Conservation (phyloP, 2,329 filamentous ascomycete species). For the Drechslerella dactyloides region DNA sequence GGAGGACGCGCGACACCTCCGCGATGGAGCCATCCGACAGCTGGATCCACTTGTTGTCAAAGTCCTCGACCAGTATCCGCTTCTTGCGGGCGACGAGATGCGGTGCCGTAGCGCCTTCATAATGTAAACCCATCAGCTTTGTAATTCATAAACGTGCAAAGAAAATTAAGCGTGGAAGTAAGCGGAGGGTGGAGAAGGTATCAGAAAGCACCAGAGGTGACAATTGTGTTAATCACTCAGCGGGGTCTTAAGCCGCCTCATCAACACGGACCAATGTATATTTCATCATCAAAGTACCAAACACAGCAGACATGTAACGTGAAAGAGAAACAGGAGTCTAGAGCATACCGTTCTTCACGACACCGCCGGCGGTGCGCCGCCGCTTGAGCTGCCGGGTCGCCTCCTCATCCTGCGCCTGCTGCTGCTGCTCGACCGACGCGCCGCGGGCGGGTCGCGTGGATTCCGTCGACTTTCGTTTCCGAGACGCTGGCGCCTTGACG, state of each 20-base stretch:
- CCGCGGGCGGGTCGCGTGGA: slow-evolving; percentile 23
- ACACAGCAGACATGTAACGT: background rate
- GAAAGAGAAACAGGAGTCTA: slow-evolving; percentile 7
- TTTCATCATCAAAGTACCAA: slow-evolving; percentile 41
- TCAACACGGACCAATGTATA: slow-evolving; percentile 52
- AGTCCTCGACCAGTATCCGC: slow-evolving; percentile 38
- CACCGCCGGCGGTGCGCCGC: slow-evolving; percentile 22
- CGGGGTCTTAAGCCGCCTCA: slow-evolving; percentile 52
- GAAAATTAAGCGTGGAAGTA: slow-evolving; percentile 6
- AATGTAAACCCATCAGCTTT: slow-evolving; percentile 21
- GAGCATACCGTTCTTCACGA: slow-evolving; percentile 27
- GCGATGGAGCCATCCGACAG: slow-evolving; percentile 45
- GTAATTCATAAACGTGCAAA: background rate
- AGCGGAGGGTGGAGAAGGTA: slow-evolving; percentile 15
- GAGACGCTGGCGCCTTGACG: slow-evolving; percentile 12
- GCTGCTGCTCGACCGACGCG: slow-evolving; percentile 20
- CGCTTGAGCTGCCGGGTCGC: slow-evolving; percentile 7
- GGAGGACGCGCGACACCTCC: slow-evolving; percentile 38
- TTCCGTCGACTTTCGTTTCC: slow-evolving; percentile 40
- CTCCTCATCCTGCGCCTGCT: slow-evolving; percentile 3
- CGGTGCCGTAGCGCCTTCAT: slow-evolving; percentile 29
- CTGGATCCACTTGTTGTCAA: slow-evolving; percentile 50
- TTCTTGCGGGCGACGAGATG: slow-evolving; percentile 44
- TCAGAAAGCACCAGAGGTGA: slow-evolving; percentile 49
- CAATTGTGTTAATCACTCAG: slow-evolving; percentile 50